phyloP scores from a whole-genome alignment of 2,329 filamentous ascomycete species.

The Helminthosporium solani region DNA sequence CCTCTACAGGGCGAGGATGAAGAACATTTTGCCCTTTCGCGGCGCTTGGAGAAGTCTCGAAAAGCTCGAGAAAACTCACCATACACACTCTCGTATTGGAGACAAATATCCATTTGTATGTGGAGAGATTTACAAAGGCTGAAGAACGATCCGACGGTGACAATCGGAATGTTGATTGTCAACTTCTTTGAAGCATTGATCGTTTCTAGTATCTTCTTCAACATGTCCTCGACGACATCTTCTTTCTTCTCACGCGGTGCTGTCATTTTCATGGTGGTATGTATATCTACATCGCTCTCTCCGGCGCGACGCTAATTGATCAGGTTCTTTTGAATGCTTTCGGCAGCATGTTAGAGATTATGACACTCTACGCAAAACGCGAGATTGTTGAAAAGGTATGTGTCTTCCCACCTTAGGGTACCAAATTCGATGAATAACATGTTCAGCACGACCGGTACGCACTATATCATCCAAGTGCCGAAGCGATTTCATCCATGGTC shows the following conservation, averaged over 20 bases:
- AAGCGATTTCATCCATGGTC: constrained; percentile 82
- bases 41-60: constrained; percentile 48
- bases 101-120: constrained; percentile 78
- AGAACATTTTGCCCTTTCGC: constrained; percentile 32
- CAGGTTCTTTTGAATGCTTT: too few species aligned
- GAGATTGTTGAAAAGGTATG: constrained; percentile 83
- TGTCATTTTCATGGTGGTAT: constrained; percentile 66
- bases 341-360: too few species aligned
- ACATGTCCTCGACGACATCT: constrained; percentile 63
- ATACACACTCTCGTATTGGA: constrained; percentile 73
- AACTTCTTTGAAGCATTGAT: constrained; percentile 77
- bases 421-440: too few species aligned
- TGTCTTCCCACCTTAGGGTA: constrained; percentile 29
- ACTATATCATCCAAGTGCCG: constrained; percentile 86
- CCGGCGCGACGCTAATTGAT: too few species aligned
- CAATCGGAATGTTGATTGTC: constrained; percentile 65
- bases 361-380: constrained; percentile 83
- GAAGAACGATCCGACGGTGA: constrained; percentile 72
- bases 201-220: constrained; percentile 78
- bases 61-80: constrained; percentile 66
- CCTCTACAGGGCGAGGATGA: constrained; percentile 47
- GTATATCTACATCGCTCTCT: too few species aligned
- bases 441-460: constrained; percentile 80
- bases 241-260: constrained; percentile 79
- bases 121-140: constrained; percentile 78